Evolutionary conservation across 371 early-diverging fungal species (phyloP).

Genomic region (Mucor irregularis): DNA sequence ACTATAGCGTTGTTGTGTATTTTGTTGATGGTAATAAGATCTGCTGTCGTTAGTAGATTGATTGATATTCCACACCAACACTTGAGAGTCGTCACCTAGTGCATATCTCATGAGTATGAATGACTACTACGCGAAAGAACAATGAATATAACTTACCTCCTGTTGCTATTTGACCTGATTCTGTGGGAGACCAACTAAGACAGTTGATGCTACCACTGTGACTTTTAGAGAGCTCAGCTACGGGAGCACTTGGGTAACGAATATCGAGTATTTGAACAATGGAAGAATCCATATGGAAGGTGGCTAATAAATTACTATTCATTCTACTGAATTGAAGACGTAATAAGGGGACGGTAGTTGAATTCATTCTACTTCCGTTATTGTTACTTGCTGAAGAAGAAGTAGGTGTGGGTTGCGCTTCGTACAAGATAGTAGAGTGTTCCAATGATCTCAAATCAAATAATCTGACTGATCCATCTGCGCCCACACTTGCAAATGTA

Average conservation of each 20-base stretch:
- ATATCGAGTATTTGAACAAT: slow-evolving; percentile 86
- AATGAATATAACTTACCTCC: too few species aligned
- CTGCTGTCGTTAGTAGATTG: slow-evolving; percentile 22
- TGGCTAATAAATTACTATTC: slow-evolving; percentile 89
- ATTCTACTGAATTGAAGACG: slow-evolving; percentile 86
- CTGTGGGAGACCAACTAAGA: slow-evolving; percentile 81
- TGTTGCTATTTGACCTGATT: slow-evolving; percentile 69
- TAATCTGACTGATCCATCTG: slow-evolving; percentile 95
- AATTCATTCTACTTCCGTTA: neutral
- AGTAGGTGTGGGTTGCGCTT: slow-evolving; percentile 67
- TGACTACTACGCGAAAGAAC: too few species aligned
- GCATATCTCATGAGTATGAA: too few species aligned
- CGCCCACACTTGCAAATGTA: slow-evolving; percentile 96
- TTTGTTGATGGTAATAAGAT: slow-evolving; percentile 20
- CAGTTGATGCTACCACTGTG: slow-evolving; percentile 79
- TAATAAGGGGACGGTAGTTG: slow-evolving; percentile 66
- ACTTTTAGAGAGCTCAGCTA: slow-evolving; percentile 73
- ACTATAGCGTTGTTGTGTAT: slow-evolving; percentile 20
- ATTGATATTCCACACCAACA: slow-evolving; percentile 81
- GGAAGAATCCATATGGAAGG: slow-evolving; percentile 83
- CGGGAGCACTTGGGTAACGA: slow-evolving; percentile 87
- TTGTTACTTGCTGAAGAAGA: slow-evolving; percentile 11
- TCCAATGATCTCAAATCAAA: slow-evolving; percentile 93
- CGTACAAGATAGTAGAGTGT: slow-evolving; percentile 96
- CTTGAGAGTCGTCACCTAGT: slow-evolving; percentile 78